Percentiles rank a stretch among this genome's conserved stretches.
phyloP scores from a whole-genome alignment of 306 rosid species.

The Crataegus laevigata region DNA sequence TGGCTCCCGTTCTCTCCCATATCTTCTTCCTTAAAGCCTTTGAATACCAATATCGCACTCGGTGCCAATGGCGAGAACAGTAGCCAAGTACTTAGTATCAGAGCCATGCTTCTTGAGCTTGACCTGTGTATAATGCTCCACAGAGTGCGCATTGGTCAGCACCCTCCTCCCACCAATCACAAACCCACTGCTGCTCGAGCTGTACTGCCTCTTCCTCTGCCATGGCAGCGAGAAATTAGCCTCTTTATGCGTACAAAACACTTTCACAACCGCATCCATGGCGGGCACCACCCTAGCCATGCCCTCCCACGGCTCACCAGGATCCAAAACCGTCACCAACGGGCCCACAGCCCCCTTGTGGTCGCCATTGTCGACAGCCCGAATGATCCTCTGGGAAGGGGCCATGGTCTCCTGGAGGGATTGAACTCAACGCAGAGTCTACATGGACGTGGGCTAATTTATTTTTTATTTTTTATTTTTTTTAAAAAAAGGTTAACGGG shows the following conservation, averaged over 20 bases:
- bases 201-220: constrained; percentile 92
- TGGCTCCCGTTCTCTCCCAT: too few species aligned
- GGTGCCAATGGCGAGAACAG: constrained; percentile 93
- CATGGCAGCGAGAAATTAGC: constrained; percentile 97
- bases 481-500: too few species aligned
- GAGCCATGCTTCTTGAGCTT: constrained; percentile 97
- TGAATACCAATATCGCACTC: constrained; percentile 75
- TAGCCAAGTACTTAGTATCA: constrained; percentile 88
- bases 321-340: constrained; percentile 16
- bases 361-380: constrained; percentile 29
- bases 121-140: constrained; percentile 87
- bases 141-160: constrained; percentile 91
- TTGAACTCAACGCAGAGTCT: too few species aligned
- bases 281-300: constrained; percentile 48
- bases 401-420: constrained; percentile 25
- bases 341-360: constrained; percentile 17
- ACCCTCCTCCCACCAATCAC: constrained; percentile 75
- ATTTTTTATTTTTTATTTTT: too few species aligned
- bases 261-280: constrained; percentile 94
- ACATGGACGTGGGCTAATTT: too few species aligned
- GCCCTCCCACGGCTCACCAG: constrained; percentile 32
- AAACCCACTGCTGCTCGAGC: constrained; percentile 93
- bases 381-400: constrained; percentile 28
- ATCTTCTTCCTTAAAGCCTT: too few species aligned
- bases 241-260: constrained; percentile 83